Percentiles rank a stretch among this genome's conserved stretches.
These are phyloP conservation scores for Trametes villosa DNA, from an alignment of 768 basidiomycete genomes.

Conservation along the genomic window DNA sequence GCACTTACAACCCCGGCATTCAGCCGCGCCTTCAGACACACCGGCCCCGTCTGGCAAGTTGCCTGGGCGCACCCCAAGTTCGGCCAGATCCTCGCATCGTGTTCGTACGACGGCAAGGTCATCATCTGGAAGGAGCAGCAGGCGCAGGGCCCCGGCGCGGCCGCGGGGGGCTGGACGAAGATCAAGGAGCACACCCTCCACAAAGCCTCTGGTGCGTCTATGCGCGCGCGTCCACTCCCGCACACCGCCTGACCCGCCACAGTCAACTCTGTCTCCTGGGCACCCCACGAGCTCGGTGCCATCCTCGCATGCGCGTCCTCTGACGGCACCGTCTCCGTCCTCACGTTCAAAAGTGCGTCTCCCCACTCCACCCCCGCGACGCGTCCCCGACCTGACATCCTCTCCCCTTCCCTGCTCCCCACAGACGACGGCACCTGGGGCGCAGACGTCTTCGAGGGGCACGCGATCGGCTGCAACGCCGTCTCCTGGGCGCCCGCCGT, in stretches of 20 bases:
- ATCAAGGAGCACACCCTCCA: slow-evolving; percentile 96
- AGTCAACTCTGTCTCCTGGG: slow-evolving; percentile 99
- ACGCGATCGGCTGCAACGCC: slow-evolving; percentile 95
- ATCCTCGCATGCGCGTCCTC: slow-evolving; percentile 97
- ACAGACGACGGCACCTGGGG: slow-evolving; percentile 96
- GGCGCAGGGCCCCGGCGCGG: slow-evolving; percentile 49
- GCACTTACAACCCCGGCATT: background rate
- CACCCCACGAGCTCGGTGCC: slow-evolving; percentile 97
- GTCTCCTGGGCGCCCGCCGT: slow-evolving; percentile 97
- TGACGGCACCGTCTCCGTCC: slow-evolving; percentile 94
- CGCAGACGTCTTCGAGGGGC: slow-evolving; percentile 92
- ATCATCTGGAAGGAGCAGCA: slow-evolving; percentile 96
- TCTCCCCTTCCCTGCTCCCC: background rate
- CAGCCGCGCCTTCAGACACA: slow-evolving; percentile 61
- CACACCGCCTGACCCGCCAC: background rate
- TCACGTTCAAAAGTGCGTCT: slow-evolving; percentile 92
- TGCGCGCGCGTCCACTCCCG: background rate
- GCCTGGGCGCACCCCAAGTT: slow-evolving; percentile 99
- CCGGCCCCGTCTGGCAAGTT: slow-evolving; percentile 97
- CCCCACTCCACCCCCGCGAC: background rate
- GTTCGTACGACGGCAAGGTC: slow-evolving; percentile 97
- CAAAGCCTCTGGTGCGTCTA: slow-evolving; percentile 85
- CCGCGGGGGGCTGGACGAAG: slow-evolving; percentile 78
- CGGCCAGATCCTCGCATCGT: slow-evolving; percentile 95
- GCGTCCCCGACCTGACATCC: background rate